Percentiles rank a stretch among this genome's conserved stretches.
Conservation (phyloP, 2,329 filamentous ascomycete genomes). For the Clonostachys rosea region DNA sequence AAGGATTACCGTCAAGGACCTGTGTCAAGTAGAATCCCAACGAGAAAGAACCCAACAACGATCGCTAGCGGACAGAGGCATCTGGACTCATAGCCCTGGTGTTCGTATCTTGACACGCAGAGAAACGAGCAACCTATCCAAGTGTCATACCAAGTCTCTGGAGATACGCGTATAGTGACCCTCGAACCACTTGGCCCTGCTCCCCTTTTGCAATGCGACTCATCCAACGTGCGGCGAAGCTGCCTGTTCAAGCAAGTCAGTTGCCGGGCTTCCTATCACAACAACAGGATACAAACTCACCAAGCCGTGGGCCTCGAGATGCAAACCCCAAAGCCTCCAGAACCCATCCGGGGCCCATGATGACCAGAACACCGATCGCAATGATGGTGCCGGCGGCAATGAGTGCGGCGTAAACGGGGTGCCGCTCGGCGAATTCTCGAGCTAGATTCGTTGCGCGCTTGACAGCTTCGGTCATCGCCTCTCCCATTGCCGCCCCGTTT, state of each 20-base stretch:
- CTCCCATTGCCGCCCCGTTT: slow-evolving; percentile 3
- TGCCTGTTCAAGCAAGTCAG: slow-evolving; percentile 3
- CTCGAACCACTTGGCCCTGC: slow-evolving; percentile 7
- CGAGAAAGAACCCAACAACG: no score
- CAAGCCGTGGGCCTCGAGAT: slow-evolving; percentile 5
- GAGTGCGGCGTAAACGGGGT: slow-evolving; percentile 9
- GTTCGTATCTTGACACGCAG: no score
- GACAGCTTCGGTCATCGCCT: slow-evolving; percentile 6
- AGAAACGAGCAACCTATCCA: no score
- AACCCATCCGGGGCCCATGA: slow-evolving; percentile 10
- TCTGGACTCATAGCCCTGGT: no score
- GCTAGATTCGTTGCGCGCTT: slow-evolving; percentile 5
- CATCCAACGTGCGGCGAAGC: slow-evolving; percentile 15
- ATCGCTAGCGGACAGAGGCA: no score
- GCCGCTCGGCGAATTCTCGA: slow-evolving; percentile 9
- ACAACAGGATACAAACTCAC: slow-evolving; percentile 4
- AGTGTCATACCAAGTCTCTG: slow-evolving; percentile 10
- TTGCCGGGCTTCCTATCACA: neutral
- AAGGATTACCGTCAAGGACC: no score
- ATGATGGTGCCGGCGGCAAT: slow-evolving; percentile 9
- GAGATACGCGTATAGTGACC: slow-evolving; percentile 10
- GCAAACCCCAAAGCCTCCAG: slow-evolving; percentile 12
- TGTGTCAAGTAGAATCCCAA: no score
- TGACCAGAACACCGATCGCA: slow-evolving; percentile 9
- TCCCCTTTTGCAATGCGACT: slow-evolving; percentile 5